Evolutionary conservation across 1,284 basidiomycete species (phyloP).

Genomic region (Austroboletus novae-zelandiae): DNA sequence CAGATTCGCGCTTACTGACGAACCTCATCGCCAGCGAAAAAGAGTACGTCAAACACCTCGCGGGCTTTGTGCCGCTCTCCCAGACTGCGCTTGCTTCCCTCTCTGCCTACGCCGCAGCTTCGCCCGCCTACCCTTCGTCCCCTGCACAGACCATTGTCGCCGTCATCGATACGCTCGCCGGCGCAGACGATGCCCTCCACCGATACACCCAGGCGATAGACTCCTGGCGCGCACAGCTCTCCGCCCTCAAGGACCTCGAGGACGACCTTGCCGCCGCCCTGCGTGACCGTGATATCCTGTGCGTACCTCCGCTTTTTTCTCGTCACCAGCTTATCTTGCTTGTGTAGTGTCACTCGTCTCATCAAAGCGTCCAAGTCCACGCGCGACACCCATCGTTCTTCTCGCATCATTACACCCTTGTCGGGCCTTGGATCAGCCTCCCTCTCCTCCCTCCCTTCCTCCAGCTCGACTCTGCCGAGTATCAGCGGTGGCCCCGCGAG

Average conservation of each 20-base stretch:
- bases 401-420: constrained; percentile 26
- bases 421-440: constrained; percentile 34
- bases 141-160: constrained; percentile 55
- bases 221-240: constrained; percentile 55
- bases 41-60: constrained; percentile 63
- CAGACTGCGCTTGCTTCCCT: constrained; percentile 63
- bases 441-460: constrained; percentile 34
- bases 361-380: constrained; percentile 70
- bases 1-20: constrained; percentile 66
- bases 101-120: constrained; percentile 69
- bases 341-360: constrained; percentile 63
- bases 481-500: constrained; percentile 10
- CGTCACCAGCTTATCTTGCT: too few relatives aligned
- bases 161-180: constrained; percentile 56
- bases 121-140: constrained; percentile 38
- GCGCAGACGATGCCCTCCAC: constrained; percentile 65
- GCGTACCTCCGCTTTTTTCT: constrained; percentile 29
- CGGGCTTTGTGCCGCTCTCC: constrained; percentile 53
- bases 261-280: constrained; percentile 67
- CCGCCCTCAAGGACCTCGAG: constrained; percentile 53
- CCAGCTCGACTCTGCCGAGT: constrained; percentile 25
- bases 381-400: constrained; percentile 39
- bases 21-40: constrained; percentile 69
- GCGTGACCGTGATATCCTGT: constrained; percentile 77
- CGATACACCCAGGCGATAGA: constrained; percentile 60